A percentile compares a stretch with the other conserved stretches of the same genome.
These are phyloP conservation scores for Nannochloropsis limnetica DNA, from an alignment of 352 stramenopile species.

Conservation along the genomic window DNA sequence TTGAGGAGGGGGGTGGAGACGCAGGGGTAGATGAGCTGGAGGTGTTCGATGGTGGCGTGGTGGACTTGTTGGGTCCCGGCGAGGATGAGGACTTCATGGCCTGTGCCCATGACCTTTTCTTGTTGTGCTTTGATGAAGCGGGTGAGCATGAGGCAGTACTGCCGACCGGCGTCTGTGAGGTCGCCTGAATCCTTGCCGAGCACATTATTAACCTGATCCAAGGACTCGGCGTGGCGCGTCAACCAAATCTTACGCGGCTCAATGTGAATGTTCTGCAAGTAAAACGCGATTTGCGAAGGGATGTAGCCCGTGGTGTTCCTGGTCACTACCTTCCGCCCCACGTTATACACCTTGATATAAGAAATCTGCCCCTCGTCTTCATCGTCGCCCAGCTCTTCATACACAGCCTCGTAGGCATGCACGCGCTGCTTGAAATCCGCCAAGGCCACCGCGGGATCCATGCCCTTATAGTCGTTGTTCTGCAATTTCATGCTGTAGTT, in stretches of 20 bases:
- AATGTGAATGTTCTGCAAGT: constrained; percentile 76
- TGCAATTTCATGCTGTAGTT: constrained; percentile 59
- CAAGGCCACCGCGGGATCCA: constrained; percentile 50
- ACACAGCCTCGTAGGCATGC: constrained; percentile 56
- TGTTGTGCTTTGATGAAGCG: constrained; percentile 72
- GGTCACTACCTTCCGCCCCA: constrained; percentile 76
- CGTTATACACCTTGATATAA: constrained; percentile 81
- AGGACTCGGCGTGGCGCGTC: constrained; percentile 69
- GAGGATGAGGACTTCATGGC: constrained; percentile 57
- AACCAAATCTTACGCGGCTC: constrained; percentile 74
- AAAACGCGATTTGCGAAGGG: constrained; percentile 54
- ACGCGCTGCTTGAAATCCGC: constrained; percentile 56
- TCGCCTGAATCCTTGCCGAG: constrained; percentile 65
- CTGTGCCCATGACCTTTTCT: constrained; percentile 63
- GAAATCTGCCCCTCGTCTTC: constrained; percentile 64
- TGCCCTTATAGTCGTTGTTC: constrained; percentile 57
- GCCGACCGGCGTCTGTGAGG: constrained; percentile 66
- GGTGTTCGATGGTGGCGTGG: constrained; percentile 20
- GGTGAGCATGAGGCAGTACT: constrained; percentile 67
- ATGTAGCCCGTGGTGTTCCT: constrained; percentile 57
- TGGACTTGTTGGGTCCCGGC: constrained; percentile 53
- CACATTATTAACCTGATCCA: constrained; percentile 43
- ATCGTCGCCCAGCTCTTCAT: constrained; percentile 76
- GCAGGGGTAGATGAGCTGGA: constrained; percentile 49
- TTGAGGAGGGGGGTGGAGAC: constrained; percentile 74